Base-by-base conservation (phyloP, 202 grass and related monocot genomes). In the Hordeum pubiflorum region DNA sequence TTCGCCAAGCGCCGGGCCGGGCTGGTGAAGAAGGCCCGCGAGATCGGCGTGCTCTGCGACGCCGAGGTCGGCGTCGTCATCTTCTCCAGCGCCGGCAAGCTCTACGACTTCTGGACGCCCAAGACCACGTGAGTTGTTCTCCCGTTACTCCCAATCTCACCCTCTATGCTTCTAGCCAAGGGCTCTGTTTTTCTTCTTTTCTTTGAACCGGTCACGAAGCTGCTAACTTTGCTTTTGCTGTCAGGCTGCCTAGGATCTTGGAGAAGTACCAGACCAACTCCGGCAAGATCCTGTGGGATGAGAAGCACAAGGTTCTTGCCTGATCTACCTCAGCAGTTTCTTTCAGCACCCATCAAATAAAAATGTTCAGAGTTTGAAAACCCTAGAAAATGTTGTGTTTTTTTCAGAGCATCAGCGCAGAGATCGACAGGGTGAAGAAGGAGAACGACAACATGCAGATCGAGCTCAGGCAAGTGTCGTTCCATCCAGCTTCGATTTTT, bases 401-500 rank as follows among this genome's bases (percentile, higher is more conserved):
- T 0, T 54, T 85, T 73, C 92, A 99, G 96, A 99, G 72, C 83
- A 78, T 99, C 58, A 89, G 90, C 67, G 82, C 85, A 5, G 96
- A 99, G 83, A 95, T 99, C 54, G 92, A 95, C 36, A 82, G 92
- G 38, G 63, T 99, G 57, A 99, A 92, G 83, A 91, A 99, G 82
- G 96, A 99, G 88, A 99, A 95, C 44, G 92, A 93, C 65, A 93
- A 87, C 85, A 99, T 95, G 96, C 96, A 99, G 90, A 93, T 91
- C 58, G 89, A 95, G 89, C 87, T 95, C 79, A 99, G 96, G 96
- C 48, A 54, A 84, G 90, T 76, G 10, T 62, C 67, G 12, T 67
- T 72, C 58, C 77, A 54, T 54, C 50, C 50, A 73, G 62, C 29
- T 79, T 52, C 58, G 2, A 7, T 46, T 43, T 15, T 4, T 2